Conservation (phyloP, 257 asterid species). For the Jaltomata sinuosa region DNA sequence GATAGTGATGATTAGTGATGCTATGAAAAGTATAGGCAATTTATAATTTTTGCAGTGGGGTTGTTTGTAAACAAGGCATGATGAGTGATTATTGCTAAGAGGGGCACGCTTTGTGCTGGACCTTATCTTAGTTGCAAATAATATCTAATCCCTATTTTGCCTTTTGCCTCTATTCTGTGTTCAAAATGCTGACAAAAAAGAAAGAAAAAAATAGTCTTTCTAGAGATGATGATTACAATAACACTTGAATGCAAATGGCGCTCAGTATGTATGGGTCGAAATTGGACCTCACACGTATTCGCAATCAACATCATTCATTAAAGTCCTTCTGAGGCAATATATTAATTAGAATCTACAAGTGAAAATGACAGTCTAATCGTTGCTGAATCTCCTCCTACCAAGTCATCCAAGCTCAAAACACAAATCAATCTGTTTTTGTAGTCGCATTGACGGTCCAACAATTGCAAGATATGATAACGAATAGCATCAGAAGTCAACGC, state of each 20-base stretch:
- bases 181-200: not conserved
- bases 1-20: not conserved
- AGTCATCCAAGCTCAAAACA: not conserved
- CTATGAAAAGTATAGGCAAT: conserved; percentile 4
- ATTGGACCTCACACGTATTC: not conserved
- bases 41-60: not conserved
- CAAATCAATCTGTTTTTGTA: not conserved
- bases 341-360: not conserved
- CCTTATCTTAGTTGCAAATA: not conserved
- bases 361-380: not conserved
- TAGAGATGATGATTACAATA: not conserved
- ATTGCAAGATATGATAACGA: not conserved
- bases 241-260: not conserved
- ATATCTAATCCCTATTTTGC: not conserved
- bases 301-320: not conserved
- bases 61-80: not conserved
- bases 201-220: not conserved
- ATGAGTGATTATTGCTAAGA: conserved; percentile 1
- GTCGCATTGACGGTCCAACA: not conserved
- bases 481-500: not conserved
- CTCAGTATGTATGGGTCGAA: not conserved
- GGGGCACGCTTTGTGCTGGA: conserved; percentile 1
- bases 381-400: not conserved
- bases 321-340: not conserved
- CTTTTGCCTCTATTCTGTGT: not conserved